Evolutionary conservation across 2,329 filamentous ascomycete genomes (phyloP).

Genomic region (Tolypocladium paradoxum): DNA sequence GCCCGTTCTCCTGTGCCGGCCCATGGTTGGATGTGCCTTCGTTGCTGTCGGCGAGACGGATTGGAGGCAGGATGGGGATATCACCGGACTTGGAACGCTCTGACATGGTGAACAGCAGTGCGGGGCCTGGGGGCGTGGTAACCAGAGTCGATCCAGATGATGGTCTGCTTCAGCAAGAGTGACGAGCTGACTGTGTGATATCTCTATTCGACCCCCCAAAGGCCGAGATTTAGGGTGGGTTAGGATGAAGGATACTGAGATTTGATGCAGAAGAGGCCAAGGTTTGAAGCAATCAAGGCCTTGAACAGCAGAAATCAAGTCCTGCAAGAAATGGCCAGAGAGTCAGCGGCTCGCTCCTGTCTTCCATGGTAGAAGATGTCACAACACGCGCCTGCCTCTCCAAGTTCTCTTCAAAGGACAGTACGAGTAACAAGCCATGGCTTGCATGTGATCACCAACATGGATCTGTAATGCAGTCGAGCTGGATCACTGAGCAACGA

Average conservation of each 20-base stretch:
- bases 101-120: slow-evolving; percentile 4
- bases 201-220: not conserved
- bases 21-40: not conserved
- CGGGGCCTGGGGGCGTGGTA: not conserved
- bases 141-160: not conserved
- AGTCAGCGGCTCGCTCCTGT: not conserved
- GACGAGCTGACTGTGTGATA: too few relatives aligned
- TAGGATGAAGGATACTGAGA: not conserved
- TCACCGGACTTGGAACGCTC: slow-evolving; percentile 1
- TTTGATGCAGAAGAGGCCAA: not conserved
- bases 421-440: not conserved
- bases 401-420: too few relatives aligned
- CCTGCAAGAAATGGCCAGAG: not conserved
- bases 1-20: not conserved
- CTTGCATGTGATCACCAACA: not conserved
- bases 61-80: slow-evolving; percentile 5
- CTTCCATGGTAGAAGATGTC: not conserved
- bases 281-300: not conserved
- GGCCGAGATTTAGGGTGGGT: not conserved
- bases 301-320: not conserved
- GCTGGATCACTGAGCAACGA: not conserved
- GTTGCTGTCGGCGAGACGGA: not conserved
- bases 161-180: not conserved
- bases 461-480: not conserved
- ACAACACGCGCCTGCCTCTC: not conserved